Evolutionary conservation across 768 basidiomycete species (phyloP).

Genomic region (Tulasnella sp.): DNA sequence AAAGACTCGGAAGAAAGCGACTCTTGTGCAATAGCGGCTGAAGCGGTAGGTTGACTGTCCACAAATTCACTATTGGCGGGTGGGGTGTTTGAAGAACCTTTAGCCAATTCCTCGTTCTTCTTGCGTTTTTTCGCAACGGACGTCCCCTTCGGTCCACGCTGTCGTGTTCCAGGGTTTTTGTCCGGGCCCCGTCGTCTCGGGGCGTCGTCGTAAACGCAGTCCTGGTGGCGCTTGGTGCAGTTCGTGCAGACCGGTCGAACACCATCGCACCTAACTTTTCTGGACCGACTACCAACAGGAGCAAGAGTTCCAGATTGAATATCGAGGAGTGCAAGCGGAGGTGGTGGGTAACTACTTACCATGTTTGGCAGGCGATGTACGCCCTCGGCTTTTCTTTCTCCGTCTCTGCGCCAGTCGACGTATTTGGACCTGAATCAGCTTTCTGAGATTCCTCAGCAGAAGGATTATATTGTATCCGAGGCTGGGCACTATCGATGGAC

Average conservation of each 20-base stretch:
- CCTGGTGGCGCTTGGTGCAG: slow-evolving; percentile 59
- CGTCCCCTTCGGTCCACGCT: slow-evolving; percentile 30
- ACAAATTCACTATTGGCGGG: too few species aligned
- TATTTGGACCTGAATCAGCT: not conserved
- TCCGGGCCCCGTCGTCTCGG: slow-evolving; percentile 78
- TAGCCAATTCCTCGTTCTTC: not conserved
- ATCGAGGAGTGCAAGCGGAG: not conserved
- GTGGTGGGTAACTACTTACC: not conserved
- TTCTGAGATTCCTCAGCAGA: not conserved
- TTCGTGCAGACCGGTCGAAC: slow-evolving; percentile 71
- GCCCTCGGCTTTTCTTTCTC: not conserved
- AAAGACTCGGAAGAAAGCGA: too few species aligned
- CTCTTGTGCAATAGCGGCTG: too few species aligned
- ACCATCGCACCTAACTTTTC: slow-evolving; percentile 81
- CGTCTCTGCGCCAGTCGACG: not conserved
- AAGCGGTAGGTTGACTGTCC: too few species aligned
- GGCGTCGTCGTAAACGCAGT: slow-evolving; percentile 65
- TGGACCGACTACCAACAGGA: slow-evolving; percentile 53
- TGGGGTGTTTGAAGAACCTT: too few species aligned
- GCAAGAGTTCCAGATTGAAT: not conserved
- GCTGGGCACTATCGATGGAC: not conserved
- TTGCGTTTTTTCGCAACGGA: slow-evolving; percentile 1
- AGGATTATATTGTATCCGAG: not conserved
- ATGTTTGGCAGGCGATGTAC: not conserved
- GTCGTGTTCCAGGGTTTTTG: slow-evolving; percentile 72